phyloP scores from a whole-genome alignment of 768 basidiomycete genomes.

The Terana coerulea region DNA sequence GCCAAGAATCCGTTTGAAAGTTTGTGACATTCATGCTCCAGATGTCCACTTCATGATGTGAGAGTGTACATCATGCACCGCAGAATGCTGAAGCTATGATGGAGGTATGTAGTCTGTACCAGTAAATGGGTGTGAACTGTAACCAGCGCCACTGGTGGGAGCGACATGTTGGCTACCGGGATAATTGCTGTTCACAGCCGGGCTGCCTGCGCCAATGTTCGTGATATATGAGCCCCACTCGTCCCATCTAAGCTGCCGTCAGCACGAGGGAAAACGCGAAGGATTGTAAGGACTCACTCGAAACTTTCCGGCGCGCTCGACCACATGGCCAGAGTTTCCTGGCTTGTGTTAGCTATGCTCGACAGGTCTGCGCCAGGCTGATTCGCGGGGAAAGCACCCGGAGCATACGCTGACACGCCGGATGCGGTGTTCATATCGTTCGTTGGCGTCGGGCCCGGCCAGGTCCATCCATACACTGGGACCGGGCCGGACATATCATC shows the following conservation, averaged over 20 bases:
- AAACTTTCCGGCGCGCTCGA: slow-evolving; percentile 54
- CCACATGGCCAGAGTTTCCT: slow-evolving; percentile 54
- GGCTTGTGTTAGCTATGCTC: slow-evolving; percentile 27
- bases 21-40: no score
- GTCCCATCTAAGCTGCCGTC: slow-evolving; percentile 24
- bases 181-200: no score
- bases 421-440: not conserved
- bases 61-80: no score
- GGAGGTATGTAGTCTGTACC: no score
- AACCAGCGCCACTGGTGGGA: no score
- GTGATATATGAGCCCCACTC: slow-evolving; percentile 37
- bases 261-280: not conserved
- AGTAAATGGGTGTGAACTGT: no score
- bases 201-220: slow-evolving; percentile 1
- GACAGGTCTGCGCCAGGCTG: not conserved
- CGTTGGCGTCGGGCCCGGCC: not conserved
- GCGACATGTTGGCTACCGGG: no score
- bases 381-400: not conserved
- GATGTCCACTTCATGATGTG: no score
- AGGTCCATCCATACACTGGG: not conserved
- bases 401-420: not conserved
- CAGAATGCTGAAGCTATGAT: no score
- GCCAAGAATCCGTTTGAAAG: no score
- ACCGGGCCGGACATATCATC: not conserved
- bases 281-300: slow-evolving; percentile 40